Base-by-base conservation (phyloP, 768 basidiomycete genomes). In the Tylopilus sp. region DNA sequence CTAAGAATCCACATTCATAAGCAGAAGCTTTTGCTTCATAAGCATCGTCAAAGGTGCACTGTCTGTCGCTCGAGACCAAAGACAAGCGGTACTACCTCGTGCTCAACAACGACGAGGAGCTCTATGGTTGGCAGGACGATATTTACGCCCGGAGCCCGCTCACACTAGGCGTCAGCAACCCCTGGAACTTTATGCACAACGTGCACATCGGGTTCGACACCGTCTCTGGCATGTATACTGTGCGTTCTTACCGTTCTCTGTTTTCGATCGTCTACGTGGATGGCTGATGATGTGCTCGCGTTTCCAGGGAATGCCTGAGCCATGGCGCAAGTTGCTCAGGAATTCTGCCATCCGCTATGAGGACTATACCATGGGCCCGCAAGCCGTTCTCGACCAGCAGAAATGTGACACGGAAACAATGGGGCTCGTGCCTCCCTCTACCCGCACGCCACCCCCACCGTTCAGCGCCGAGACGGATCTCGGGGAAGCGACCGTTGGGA, bases 111-210 rank as follows among this genome's bases (percentile, higher is more conserved):
- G 95, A 99, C 65, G 92, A 95, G 59, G 95, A 99, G 63, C 78
- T 99, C n/a, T 99, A 99, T 62, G 85, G 86, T 17, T 98, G 95
- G 95, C 90, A 95, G 69, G 95, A 99, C 64, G 95, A 97, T 66
- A 86, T 99, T 53, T 98, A 98, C 71, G 82, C 82, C 5, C 81
- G 93, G 42, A 91, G 89, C 62, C 93, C 95, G 3, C 75, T 94
- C 43, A 91, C n/a, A n/a, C n/a, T 95, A 85, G 92, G 95, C 23
- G 90, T 95, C 40, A 87, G 86, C 67, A 88, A 88, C 58, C 95
- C 95, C 0, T 98, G 95, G 8, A 95, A 99, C 70, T 98, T 99
- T 65, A 91, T 98, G 0, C 95, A 99, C 74, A 94, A 98, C 67
- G 94, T 98, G 3, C 95, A 98, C 70, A 95, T 98, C 50, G 95